Evolutionary conservation across 176 grass and related monocot genomes (phyloP).

Genomic region (Lolium rigidum): DNA sequence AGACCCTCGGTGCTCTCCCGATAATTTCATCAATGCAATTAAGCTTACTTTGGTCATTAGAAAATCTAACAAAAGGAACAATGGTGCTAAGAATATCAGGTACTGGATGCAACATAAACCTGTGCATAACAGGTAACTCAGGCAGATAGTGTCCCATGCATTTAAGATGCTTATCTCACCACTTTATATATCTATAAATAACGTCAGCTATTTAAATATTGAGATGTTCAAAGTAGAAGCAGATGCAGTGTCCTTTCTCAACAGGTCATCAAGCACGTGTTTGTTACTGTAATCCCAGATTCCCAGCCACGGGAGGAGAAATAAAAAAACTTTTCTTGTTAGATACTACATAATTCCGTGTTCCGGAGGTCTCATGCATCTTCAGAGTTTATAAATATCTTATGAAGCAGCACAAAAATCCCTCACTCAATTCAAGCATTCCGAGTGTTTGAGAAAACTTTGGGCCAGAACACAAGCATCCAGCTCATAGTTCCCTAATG

Average conservation of each 20-base stretch:
- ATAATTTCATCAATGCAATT: background rate
- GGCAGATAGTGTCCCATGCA: background rate
- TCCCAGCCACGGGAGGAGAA: slow-evolving; percentile 1
- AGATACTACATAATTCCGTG: background rate
- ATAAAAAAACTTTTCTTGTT: background rate
- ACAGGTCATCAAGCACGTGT: background rate
- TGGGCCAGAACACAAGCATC: background rate
- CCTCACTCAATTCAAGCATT: background rate
- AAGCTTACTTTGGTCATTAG: slow-evolving; percentile 7
- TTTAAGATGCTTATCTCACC: background rate
- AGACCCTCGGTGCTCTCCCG: background rate
- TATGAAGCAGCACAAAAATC: background rate
- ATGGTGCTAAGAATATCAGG: background rate
- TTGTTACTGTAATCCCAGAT: background rate
- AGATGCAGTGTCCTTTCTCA: slow-evolving; percentile 25
- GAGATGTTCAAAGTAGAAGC: slow-evolving; percentile 16
- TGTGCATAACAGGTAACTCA: background rate
- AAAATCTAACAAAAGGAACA: slow-evolving; percentile 7
- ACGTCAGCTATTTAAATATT: background rate
- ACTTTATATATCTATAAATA: slow-evolving; percentile 16
- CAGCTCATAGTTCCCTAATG: slow-evolving; percentile 3
- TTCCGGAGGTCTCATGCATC: background rate
- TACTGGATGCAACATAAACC: background rate
- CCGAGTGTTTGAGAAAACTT: background rate
- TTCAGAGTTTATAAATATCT: slow-evolving; percentile 6